Evolutionary conservation across 805 yeast genomes (phyloP), one percentile per base, ranked within the genome.

Genomic region (Teunomyces panamensis): DNA sequence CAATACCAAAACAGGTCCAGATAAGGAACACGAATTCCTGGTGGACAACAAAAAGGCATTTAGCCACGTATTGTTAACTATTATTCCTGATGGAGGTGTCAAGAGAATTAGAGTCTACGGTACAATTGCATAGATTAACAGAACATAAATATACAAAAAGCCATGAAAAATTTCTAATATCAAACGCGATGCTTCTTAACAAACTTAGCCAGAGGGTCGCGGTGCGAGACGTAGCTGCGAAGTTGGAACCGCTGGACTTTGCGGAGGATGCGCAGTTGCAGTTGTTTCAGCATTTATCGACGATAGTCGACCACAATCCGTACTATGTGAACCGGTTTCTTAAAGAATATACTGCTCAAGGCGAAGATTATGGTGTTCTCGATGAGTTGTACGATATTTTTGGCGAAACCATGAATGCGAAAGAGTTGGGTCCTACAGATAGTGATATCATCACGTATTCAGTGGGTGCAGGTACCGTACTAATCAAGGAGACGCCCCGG

Each of bases 31-130:
- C 63, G 67, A 62, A 11, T 89, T 67, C 61, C 64, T 69, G 4
- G 64, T 74, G 13, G 51, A 52, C 3, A 20, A 39, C 9, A 52
- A 59, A 5, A 57, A 65, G 30, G 59, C 66, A 1, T 80, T 65
- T 57, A 79, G 90, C 8, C 96, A 90, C 63, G 87, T 90, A 28
- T 81, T 83, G 58, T 65, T 92, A 56, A 81, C 87, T 8, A 85
- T 92, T 65, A 86, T 90, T 54, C 99, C 99, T 17, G 99, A 92
- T 63, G 99, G 99, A 43, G 99, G 99, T 51, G 89, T 90, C 47
- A 92, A 92, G 75, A 80, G 99, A 64, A 69, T 92, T 33, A 80
- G 96, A 55, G 94, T 91, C 26, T 79, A 81, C 58, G 98, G 97
- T 36, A 73, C 72, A 29, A 63, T 69, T 44, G 66, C 55, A 28